phyloP scores from a whole-genome alignment of 2,329 filamentous ascomycete species.

The Fusarium secorum region DNA sequence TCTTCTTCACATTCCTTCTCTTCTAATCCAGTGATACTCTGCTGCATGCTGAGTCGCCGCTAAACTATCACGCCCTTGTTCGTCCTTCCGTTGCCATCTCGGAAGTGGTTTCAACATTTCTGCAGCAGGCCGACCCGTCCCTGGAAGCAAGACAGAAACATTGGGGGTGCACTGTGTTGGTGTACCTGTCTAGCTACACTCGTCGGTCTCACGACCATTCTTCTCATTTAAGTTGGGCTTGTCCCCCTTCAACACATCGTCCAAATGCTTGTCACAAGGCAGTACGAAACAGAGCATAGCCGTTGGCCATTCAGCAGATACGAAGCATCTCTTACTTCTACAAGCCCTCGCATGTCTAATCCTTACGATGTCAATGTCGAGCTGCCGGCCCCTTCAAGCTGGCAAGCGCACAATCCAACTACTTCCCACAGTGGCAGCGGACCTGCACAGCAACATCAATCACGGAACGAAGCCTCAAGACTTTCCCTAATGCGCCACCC shows the following conservation, averaged over 20 bases:
- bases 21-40: conserved; percentile 19
- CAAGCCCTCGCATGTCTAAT: conserved; percentile 66
- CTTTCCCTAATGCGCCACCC: conserved; percentile 41
- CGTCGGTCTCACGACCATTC: conserved; percentile 11
- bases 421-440: conserved; percentile 55
- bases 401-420: conserved; percentile 64
- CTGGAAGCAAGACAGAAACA: conserved; percentile 20
- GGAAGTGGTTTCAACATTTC: conserved; percentile 30
- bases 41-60: conserved; percentile 8
- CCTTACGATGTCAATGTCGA: conserved; percentile 56
- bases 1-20: conserved; percentile 17
- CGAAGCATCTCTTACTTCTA: conserved; percentile 55
- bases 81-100: conserved; percentile 25
- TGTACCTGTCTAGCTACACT: conserved; percentile 25
- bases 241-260: conserved; percentile 11
- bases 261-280: conserved; percentile 62
- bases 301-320: conserved; percentile 64
- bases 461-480: conserved; percentile 46
- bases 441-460: conserved; percentile 56
- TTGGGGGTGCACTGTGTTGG: conserved; percentile 32
- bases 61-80: conserved; percentile 8
- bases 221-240: conserved; percentile 17
- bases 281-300: conserved; percentile 61
- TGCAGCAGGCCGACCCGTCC: conserved; percentile 29
- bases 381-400: conserved; percentile 63